A percentile compares a stretch with the other conserved stretches of the same genome.
Evolutionary conservation across 352 stramenopile species (phyloP).

Genomic region (Pythium pyrilobum): DNA sequence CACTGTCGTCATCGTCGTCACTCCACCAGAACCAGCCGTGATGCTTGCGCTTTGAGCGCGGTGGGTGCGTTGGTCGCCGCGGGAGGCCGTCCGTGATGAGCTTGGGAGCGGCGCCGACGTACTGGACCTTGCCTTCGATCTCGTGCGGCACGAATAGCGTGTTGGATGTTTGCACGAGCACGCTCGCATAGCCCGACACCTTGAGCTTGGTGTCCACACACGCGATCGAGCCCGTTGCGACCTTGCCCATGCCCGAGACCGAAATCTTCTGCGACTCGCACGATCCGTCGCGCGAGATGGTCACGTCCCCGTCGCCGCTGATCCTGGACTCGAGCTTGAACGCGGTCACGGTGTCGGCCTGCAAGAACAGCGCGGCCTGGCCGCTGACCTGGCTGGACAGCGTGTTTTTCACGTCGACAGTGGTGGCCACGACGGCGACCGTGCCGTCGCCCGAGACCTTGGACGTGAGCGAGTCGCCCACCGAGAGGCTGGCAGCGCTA

Average conservation of each 20-base stretch:
- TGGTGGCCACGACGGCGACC: conserved; percentile 10
- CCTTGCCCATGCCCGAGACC: conserved; percentile 36
- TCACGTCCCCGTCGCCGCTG: conserved; percentile 39
- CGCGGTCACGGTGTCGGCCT: conserved; percentile 22
- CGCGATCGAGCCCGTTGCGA: conserved; percentile 44
- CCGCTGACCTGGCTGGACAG: conserved; percentile 15
- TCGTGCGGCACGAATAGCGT: conserved; percentile 19
- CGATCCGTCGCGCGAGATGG: conserved; percentile 33
- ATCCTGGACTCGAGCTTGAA: conserved; percentile 37
- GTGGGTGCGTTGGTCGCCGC: not conserved
- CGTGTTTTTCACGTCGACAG: conserved; percentile 9
- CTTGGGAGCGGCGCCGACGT: conserved; percentile 7
- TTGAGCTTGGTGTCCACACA: conserved; percentile 29
- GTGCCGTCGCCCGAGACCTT: conserved; percentile 13
- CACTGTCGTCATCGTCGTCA: not conserved
- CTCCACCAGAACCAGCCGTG: conserved; percentile 2
- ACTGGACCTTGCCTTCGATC: conserved; percentile 15
- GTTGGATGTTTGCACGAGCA: conserved; percentile 45
- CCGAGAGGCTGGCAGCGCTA: conserved; percentile 19
- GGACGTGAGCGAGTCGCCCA: conserved; percentile 4
- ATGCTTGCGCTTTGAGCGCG: not conserved
- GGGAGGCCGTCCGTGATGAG: conserved; percentile 15
- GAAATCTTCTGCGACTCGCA: conserved; percentile 43
- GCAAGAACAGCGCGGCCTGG: conserved; percentile 8
- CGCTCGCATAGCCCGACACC: conserved; percentile 35